Percentiles rank a stretch among this genome's conserved stretches.
These are phyloP conservation scores for Talaromyces wortmannii DNA, from an alignment of 495 filamentous ascomycete genomes.

Conservation along the genomic window DNA sequence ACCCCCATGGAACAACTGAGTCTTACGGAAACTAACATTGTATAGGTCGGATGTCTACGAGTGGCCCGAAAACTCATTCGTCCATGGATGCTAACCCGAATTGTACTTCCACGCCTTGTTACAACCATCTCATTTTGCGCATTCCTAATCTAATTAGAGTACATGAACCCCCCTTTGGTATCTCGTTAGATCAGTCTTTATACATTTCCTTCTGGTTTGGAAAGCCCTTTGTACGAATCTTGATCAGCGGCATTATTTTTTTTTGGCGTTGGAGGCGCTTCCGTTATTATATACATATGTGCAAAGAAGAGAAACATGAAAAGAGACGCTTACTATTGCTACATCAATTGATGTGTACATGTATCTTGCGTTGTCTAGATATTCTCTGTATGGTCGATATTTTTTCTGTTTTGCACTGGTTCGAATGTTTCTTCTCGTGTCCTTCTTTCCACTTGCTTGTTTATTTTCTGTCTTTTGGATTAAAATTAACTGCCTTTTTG, in stretches of 20 bases:
- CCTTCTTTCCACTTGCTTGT: no score
- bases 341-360: no score
- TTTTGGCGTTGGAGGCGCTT: neutral
- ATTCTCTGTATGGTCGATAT: no score
- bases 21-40: slow-evolving; percentile 8
- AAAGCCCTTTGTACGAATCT: neutral
- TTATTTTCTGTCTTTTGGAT: no score
- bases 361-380: no score
- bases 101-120: no score
- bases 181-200: neutral
- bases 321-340: neutral
- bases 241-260: neutral
- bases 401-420: no score
- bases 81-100: slow-evolving; percentile 30
- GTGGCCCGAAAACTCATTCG: slow-evolving; percentile 43
- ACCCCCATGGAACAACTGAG: slow-evolving; percentile 3
- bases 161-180: no score
- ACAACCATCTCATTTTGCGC: no score
- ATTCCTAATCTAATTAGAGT: no score
- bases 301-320: neutral
- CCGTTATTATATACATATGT: neutral
- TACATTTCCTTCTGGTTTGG: neutral
- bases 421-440: no score
- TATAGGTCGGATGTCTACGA: slow-evolving; percentile 30
- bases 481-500: no score